Evolutionary conservation across 1,284 basidiomycete genomes (phyloP), one percentile per base, ranked within the genome.

Genomic region (Sanghuangporus weigelae): DNA sequence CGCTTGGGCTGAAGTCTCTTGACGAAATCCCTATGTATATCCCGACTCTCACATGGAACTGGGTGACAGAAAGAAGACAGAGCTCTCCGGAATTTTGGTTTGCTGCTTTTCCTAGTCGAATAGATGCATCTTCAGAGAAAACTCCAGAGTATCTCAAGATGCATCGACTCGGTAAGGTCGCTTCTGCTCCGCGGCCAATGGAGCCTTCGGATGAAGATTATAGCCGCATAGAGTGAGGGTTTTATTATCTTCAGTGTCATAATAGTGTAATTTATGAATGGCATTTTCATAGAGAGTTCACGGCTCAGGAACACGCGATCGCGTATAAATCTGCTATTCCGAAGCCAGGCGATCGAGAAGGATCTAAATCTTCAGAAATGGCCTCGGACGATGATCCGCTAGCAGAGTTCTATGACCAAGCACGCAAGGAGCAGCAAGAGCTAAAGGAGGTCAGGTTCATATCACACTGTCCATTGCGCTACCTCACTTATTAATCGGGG

Each of bases 41-140:
- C 16, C 85, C 85, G 3, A 85, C 82, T 11, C 77, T 90, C 21
- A 81, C 68, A 19, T 89, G 87, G 87, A 68, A 68, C 10, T 90
- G 87, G 87, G 74, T 87, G 12, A 67, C 78, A 14, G 66, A 69
- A 3, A 69, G 66, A 60, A 68, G 57, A 26, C 49, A 19, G 31
- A 67, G 69, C 70, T 75, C 76, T 49, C 74, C 77, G 42, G 73
- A 77, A 16, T 82, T 77, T 61, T 66, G 78, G 69, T 74, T 82
- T 60, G 79, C 80, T 2, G 78, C 81, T 0, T 85, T 80, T 67
- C 62, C 70, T 35, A 73, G 79, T 56, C 77, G 84, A 38, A 75
- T 85, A 26, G 74, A 83, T 59, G 80, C 80, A 7, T 81, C 39
- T 11, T 44, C 65, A 55, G 51, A 61, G 23, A 59, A 46, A 49